phyloP scores from a whole-genome alignment of 2,329 filamentous ascomycete species.

The Periconia digitata region DNA sequence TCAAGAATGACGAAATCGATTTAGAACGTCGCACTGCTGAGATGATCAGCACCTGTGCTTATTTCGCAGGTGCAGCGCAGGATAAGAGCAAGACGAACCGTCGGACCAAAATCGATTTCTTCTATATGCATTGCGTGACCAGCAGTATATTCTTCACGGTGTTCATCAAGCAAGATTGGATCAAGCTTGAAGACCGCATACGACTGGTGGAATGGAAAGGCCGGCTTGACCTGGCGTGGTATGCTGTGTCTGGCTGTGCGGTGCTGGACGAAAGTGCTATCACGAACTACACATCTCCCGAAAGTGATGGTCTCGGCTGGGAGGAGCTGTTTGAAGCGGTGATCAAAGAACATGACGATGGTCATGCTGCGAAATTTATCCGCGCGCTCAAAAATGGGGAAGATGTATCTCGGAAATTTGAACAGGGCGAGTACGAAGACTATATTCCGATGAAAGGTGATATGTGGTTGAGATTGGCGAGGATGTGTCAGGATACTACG shows the following conservation, averaged over 20 bases:
- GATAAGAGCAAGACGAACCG: neutral
- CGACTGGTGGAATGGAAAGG: constrained; percentile 27
- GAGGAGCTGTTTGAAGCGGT: constrained; percentile 23
- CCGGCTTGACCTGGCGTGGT: constrained; percentile 24
- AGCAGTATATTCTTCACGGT: constrained; percentile 36
- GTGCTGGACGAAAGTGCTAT: constrained; percentile 36
- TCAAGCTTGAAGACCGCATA: constrained; percentile 27
- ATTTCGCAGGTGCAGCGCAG: constrained; percentile 11
- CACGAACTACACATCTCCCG: constrained; percentile 63
- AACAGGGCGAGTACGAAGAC: constrained; percentile 2
- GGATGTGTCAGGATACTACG: constrained; percentile 11
- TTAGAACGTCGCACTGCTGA: no score
- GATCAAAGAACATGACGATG: constrained; percentile 34
- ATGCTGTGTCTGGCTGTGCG: constrained; percentile 14
- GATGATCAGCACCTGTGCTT: no score
- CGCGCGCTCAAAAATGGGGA: constrained; percentile 37
- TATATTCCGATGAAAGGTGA: constrained; percentile 11
- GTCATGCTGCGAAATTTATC: constrained; percentile 41
- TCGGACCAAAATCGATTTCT: constrained; percentile 26
- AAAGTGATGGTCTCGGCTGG: no score
- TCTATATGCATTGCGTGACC: constrained; percentile 39
- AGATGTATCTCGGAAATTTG: constrained; percentile 4
- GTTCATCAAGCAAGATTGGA: constrained; percentile 34
- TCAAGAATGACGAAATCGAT: no score
- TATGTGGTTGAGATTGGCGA: constrained; percentile 9